Percentiles rank a stretch among this genome's conserved stretches.
Conservation (phyloP, 2,329 filamentous ascomycete genomes). For the Penicillium sp. region DNA sequence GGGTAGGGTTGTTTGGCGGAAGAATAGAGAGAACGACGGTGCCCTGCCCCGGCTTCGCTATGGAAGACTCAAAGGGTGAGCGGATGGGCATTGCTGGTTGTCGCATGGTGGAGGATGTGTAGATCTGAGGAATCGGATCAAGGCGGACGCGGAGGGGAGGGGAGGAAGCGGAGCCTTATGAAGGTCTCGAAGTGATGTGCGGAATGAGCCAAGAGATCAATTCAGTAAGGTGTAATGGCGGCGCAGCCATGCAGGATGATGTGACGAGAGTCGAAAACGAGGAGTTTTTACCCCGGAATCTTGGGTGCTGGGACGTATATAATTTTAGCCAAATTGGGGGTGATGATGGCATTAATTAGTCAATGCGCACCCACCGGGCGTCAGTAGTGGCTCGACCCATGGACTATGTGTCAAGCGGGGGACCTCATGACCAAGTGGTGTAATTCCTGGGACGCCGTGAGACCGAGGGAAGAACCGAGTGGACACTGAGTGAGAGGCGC, state of each 20-base stretch:
- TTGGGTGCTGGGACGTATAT: constrained; percentile 14
- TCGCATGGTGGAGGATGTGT: constrained; percentile 16
- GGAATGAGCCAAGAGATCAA: constrained; percentile 13
- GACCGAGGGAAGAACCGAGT: constrained; percentile 7
- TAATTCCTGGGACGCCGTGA: constrained; percentile 12
- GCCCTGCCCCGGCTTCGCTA: constrained; percentile 74
- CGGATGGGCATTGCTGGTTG: constrained; percentile 36
- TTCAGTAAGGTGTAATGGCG: constrained; percentile 9
- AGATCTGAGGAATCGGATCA: neutral
- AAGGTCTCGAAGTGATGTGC: neutral
- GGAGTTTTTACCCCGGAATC: constrained; percentile 19
- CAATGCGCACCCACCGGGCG: constrained; percentile 9
- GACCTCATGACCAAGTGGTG: constrained; percentile 10
- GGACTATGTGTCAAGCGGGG: constrained; percentile 19
- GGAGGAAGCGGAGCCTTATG: constrained; percentile 8
- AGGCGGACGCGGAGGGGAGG: neutral
- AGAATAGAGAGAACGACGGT: constrained; percentile 70
- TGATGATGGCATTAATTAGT: constrained; percentile 20
- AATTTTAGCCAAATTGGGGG: constrained; percentile 17
- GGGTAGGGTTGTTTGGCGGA: constrained; percentile 67
- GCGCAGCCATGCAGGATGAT: constrained; percentile 15
- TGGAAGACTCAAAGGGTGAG: constrained; percentile 75
- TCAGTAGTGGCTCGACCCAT: constrained; percentile 9
- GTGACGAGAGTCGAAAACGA: constrained; percentile 2
- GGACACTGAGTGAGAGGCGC: constrained; percentile 3